Evolutionary conservation across 495 filamentous ascomycete species (phyloP).

Genomic region (Hyaloscypha variabilis): DNA sequence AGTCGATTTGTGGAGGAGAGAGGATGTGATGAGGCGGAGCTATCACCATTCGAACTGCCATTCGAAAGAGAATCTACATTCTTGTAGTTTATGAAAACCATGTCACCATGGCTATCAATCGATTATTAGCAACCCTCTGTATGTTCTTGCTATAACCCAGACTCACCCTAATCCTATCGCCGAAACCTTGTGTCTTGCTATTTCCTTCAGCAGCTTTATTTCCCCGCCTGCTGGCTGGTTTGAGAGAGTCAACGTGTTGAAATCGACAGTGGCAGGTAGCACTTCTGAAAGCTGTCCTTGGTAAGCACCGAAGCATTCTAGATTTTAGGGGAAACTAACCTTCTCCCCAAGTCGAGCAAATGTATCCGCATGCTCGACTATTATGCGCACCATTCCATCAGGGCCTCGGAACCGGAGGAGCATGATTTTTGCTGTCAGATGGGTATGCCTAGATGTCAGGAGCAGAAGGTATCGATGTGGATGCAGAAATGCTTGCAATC

Average conservation of each 20-base stretch:
- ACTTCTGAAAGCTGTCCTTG: conserved; percentile 25
- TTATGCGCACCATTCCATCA: conserved; percentile 72
- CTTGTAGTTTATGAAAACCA: conserved; percentile 82
- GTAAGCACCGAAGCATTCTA: conserved; percentile 13
- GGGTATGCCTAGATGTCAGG: neutral
- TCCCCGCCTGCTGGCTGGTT: conserved; percentile 79
- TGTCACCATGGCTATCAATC: conserved; percentile 76
- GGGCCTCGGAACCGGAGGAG: conserved; percentile 68
- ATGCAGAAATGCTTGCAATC: neutral
- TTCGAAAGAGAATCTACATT: conserved; percentile 50
- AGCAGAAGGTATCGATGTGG: neutral
- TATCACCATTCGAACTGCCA: conserved; percentile 38
- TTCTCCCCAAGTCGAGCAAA: conserved; percentile 53
- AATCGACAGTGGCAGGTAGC: conserved; percentile 58
- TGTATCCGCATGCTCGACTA: conserved; percentile 58
- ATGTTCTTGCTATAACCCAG: conserved; percentile 19
- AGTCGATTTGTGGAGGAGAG: conserved; percentile 59
- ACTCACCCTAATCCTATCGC: conserved; percentile 69
- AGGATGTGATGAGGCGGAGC: conserved; percentile 28
- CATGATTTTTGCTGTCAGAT: conserved; percentile 44
- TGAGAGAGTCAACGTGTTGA: conserved; percentile 75
- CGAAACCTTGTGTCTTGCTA: conserved; percentile 67
- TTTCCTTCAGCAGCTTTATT: conserved; percentile 65
- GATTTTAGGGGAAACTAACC: conserved; percentile 36
- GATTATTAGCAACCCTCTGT: conserved; percentile 6